Evolutionary conservation across 495 filamentous ascomycete species (phyloP).

Genomic region (Jackrogersella multiformis): DNA sequence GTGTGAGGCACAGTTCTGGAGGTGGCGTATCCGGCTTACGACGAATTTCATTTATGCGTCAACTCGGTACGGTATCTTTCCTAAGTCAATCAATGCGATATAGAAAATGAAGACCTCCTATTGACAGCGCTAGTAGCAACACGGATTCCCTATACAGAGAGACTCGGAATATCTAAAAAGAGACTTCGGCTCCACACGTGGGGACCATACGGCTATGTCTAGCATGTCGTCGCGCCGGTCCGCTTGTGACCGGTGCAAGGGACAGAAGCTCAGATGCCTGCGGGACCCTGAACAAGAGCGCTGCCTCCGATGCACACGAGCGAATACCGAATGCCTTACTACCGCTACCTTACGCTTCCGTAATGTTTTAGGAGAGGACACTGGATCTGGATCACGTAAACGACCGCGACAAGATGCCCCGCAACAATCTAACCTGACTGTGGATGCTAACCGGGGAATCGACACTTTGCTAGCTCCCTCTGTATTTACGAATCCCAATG

Average conservation of each 20-base stretch:
- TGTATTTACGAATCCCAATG: not conserved
- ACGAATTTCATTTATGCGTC: not conserved
- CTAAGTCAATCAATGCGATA: not conserved
- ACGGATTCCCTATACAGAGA: not conserved
- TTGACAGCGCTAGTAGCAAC: not conserved
- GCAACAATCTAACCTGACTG: not conserved
- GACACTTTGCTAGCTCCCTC: not conserved
- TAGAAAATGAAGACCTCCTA: not conserved
- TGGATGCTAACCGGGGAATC: not conserved
- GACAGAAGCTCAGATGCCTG: slow-evolving; percentile 53
- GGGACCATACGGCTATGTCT: not conserved
- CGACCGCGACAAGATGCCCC: slow-evolving; percentile 4
- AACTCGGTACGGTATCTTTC: too few relatives aligned
- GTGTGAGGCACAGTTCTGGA: too few relatives aligned
- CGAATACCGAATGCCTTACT: slow-evolving; percentile 29
- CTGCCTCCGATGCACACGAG: slow-evolving; percentile 35
- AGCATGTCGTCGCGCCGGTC: slow-evolving; percentile 47
- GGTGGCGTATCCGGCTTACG: too few relatives aligned
- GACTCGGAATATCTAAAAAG: too few relatives aligned
- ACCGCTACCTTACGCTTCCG: slow-evolving; percentile 32
- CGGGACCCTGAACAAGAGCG: slow-evolving; percentile 37
- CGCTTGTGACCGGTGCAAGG: slow-evolving; percentile 57
- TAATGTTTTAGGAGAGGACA: slow-evolving; percentile 1
- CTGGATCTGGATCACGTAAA: not conserved
- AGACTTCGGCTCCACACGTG: not conserved